Conservation (phyloP, 2,329 filamentous ascomycete genomes). For the Chaetomiaceae sp. region DNA sequence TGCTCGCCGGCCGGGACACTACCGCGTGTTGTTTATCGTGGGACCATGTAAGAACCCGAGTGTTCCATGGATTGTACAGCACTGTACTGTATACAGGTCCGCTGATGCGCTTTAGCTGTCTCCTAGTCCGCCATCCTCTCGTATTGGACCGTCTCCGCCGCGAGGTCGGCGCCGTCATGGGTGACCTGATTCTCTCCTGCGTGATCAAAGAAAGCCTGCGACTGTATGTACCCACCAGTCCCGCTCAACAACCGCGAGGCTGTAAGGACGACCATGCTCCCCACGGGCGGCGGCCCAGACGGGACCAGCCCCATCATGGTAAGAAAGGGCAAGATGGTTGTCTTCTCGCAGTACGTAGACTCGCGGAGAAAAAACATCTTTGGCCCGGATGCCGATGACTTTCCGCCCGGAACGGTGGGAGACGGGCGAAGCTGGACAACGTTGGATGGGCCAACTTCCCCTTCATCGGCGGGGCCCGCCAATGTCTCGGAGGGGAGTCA, state of each 20-base stretch:
- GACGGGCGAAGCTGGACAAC: conserved; percentile 24
- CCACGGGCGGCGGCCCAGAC: conserved; percentile 35
- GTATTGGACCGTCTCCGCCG: conserved; percentile 21
- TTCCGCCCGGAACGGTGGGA: conserved; percentile 39
- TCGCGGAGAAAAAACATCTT: conserved; percentile 35
- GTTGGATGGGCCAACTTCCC: conserved; percentile 34
- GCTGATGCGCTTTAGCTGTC: conserved; percentile 10
- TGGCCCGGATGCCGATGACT: conserved; percentile 35
- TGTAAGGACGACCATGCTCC: conserved; percentile 32
- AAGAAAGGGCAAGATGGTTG: conserved; percentile 28
- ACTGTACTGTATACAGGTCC: no score
- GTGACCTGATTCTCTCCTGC: conserved; percentile 18
- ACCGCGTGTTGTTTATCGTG: conserved; percentile 27
- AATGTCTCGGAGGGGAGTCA: conserved; percentile 34
- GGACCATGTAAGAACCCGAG: conserved; percentile 22
- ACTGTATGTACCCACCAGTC: conserved; percentile 35
- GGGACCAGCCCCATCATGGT: conserved; percentile 33
- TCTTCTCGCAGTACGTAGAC: conserved; percentile 31
- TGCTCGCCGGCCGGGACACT: conserved; percentile 27
- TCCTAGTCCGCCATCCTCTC: conserved; percentile 25
- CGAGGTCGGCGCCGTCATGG: conserved; percentile 21
- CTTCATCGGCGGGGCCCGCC: conserved; percentile 37
- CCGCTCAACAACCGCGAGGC: conserved; percentile 34
- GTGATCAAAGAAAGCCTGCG: conserved; percentile 30
- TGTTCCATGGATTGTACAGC: no score